Percentiles rank a stretch among this genome's conserved stretches.
These are phyloP conservation scores for Polysphondylium violaceum DNA, from an alignment of 78 protist genomes.

Conservation along the genomic window DNA sequence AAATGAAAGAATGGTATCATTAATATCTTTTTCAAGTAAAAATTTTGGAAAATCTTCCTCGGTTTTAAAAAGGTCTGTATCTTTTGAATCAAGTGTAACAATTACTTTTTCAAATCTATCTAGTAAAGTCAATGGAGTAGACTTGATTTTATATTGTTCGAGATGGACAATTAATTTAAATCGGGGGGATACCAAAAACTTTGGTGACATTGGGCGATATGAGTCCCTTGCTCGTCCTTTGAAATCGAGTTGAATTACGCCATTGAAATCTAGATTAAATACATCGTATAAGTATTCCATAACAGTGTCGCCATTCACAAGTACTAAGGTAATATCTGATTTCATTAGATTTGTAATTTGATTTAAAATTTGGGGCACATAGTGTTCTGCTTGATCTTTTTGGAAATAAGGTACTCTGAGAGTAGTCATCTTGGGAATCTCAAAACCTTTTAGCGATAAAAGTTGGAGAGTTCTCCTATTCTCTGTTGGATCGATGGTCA, in stretches of 20 bases:
- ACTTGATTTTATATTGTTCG: conserved; percentile 6
- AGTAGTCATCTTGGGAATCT: background rate
- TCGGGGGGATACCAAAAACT: conserved; percentile 52
- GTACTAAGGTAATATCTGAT: conserved; percentile 43
- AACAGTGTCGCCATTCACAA: conserved; percentile 22
- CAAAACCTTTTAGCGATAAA: conserved; percentile 22
- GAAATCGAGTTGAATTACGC: background rate
- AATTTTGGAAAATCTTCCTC: no score
- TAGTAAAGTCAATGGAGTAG: conserved; percentile 34
- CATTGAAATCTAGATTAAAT: conserved; percentile 39
- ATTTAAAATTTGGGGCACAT: conserved; percentile 12
- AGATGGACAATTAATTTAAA: conserved; percentile 56
- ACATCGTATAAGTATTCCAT: conserved; percentile 67
- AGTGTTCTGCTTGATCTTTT: background rate
- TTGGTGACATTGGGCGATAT: no score
- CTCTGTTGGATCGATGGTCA: conserved; percentile 50
- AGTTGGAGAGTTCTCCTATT: conserved; percentile 11
- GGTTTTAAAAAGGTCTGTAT: no score
- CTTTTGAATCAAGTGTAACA: no score
- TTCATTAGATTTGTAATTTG: conserved; percentile 22
- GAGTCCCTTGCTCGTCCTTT: background rate
- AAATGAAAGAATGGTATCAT: no score
- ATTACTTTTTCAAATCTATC: conserved; percentile 61
- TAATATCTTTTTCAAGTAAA: no score
- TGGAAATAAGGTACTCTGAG: conserved; percentile 52